These are phyloP conservation scores for Zhuliangozyma blackwelliae DNA, from an alignment of 1,139 yeast genomes.

Conservation along the genomic window DNA sequence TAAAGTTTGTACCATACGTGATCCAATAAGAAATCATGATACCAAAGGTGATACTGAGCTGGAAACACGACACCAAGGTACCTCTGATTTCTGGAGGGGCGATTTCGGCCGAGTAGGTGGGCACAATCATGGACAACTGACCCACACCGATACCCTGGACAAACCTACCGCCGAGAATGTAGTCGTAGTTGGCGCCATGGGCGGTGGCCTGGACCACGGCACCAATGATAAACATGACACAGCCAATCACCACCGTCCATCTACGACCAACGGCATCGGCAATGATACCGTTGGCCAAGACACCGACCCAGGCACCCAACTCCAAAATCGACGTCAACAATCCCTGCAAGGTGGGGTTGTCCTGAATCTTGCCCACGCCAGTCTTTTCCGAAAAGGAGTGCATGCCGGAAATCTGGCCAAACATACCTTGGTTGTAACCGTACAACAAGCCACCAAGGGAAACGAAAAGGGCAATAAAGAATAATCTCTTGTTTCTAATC, in stretches of 20 bases:
- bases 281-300: slow-evolving; percentile 17
- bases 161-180: slow-evolving; percentile 22
- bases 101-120: slow-evolving; percentile 18
- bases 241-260: slow-evolving; percentile 23
- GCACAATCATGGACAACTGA: slow-evolving; percentile 18
- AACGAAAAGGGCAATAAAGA: slow-evolving; percentile 15
- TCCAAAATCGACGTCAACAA: slow-evolving; percentile 21
- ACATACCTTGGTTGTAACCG: slow-evolving; percentile 77
- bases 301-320: slow-evolving; percentile 21
- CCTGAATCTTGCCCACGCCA: slow-evolving; percentile 15
- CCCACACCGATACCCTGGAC: slow-evolving; percentile 23
- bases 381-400: slow-evolving; percentile 15
- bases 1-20: slow-evolving; percentile 49
- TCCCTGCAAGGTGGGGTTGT: slow-evolving; percentile 18
- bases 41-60: slow-evolving; percentile 63
- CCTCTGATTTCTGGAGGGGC: slow-evolving; percentile 58
- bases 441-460: slow-evolving; percentile 33
- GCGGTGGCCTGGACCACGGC: slow-evolving; percentile 29
- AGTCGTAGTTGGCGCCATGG: slow-evolving; percentile 10
- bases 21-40: slow-evolving; percentile 68
- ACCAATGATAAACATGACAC: slow-evolving; percentile 26
- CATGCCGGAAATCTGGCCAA: slow-evolving; percentile 61
- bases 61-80: slow-evolving; percentile 58
- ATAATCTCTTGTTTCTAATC: slow-evolving; percentile 6
- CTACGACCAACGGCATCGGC: slow-evolving; percentile 30